Percentiles rank a stretch among this genome's conserved stretches.
phyloP scores from a whole-genome alignment of 225 moss, liverwort and hornwort species.

The Bryum argenteum region DNA sequence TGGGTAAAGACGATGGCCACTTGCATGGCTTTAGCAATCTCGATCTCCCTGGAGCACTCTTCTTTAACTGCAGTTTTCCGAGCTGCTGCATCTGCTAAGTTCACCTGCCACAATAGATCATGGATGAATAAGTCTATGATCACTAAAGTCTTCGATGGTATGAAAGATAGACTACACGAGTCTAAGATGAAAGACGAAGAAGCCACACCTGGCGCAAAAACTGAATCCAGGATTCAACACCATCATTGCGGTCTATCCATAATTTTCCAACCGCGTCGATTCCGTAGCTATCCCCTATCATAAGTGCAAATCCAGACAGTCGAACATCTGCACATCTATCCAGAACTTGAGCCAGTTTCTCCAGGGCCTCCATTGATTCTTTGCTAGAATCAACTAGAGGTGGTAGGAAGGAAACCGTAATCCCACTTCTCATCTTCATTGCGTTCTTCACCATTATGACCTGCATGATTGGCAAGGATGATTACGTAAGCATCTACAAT shows the following conservation, averaged over 20 bases:
- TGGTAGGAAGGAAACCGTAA: slow-evolving; percentile 63
- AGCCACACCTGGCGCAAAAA: slow-evolving; percentile 57
- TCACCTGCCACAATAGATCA: slow-evolving; percentile 54
- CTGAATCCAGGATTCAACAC: slow-evolving; percentile 59
- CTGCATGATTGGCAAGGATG: slow-evolving; percentile 30
- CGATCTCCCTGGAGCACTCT: slow-evolving; percentile 59
- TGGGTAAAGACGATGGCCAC: slow-evolving; percentile 67
- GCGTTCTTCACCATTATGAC: slow-evolving; percentile 70
- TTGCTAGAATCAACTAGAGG: slow-evolving; percentile 57
- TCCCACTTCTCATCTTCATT: slow-evolving; percentile 71
- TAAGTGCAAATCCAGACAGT: slow-evolving; percentile 65
- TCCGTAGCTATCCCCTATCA: slow-evolving; percentile 73
- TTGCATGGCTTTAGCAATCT: slow-evolving; percentile 69
- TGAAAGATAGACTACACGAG: slow-evolving; percentile 14
- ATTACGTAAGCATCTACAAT: slow-evolving; percentile 9
- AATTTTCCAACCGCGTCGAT: slow-evolving; percentile 72
- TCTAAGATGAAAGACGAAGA: not conserved
- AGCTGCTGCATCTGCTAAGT: slow-evolving; percentile 61
- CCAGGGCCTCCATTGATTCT: slow-evolving; percentile 70
- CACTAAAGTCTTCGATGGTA: not conserved
- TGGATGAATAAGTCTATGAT: slow-evolving; percentile 6
- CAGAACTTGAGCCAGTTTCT: slow-evolving; percentile 71
- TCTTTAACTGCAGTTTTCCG: slow-evolving; percentile 58
- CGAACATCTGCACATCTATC: slow-evolving; percentile 52
- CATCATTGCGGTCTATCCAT: slow-evolving; percentile 66